phyloP scores from a whole-genome alignment of 148 eudicot genomes.

The Rhododendron ovatum region DNA sequence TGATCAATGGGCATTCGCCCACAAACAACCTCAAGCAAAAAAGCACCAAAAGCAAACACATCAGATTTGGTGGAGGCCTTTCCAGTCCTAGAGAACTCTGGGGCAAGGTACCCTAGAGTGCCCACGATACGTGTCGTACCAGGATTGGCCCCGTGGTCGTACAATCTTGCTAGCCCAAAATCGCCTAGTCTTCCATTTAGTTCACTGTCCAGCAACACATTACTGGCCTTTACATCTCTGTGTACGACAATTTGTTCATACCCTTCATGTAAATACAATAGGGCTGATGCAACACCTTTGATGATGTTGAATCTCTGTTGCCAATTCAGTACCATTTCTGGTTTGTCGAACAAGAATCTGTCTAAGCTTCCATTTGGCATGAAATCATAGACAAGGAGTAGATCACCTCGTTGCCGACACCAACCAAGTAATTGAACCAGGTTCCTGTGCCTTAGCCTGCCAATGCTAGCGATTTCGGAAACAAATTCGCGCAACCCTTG shows the following conservation, averaged over 20 bases:
- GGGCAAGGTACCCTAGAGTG: conserved; percentile 57
- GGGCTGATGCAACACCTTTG: conserved; percentile 46
- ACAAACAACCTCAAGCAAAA: conserved; percentile 40
- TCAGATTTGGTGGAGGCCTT: conserved; percentile 50
- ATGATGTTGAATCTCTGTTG: conserved; percentile 42
- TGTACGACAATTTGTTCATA: conserved; percentile 57
- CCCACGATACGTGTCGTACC: conserved; percentile 51
- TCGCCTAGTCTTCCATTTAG: conserved; percentile 56
- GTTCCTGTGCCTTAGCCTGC: conserved; percentile 41
- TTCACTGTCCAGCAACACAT: conserved; percentile 53
- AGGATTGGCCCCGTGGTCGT: conserved; percentile 49
- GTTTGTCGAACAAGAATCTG: conserved; percentile 27
- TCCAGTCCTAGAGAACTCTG: conserved; percentile 43
- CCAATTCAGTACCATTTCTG: conserved; percentile 26
- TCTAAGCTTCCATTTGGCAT: conserved; percentile 71
- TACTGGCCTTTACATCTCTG: conserved; percentile 60
- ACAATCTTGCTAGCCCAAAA: conserved; percentile 60
- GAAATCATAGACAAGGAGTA: conserved; percentile 53
- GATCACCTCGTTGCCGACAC: conserved; percentile 38
- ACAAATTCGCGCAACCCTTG: conserved; percentile 43
- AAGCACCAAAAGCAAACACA: conserved; percentile 44
- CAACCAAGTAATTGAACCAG: conserved; percentile 46
- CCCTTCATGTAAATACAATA: conserved; percentile 52
- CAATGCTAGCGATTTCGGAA: conserved; percentile 40
- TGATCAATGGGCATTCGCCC: conserved; percentile 43